These are phyloP conservation scores for Colletotrichum liaoningense DNA, from an alignment of 2,329 filamentous ascomycete species.

Conservation along the genomic window DNA sequence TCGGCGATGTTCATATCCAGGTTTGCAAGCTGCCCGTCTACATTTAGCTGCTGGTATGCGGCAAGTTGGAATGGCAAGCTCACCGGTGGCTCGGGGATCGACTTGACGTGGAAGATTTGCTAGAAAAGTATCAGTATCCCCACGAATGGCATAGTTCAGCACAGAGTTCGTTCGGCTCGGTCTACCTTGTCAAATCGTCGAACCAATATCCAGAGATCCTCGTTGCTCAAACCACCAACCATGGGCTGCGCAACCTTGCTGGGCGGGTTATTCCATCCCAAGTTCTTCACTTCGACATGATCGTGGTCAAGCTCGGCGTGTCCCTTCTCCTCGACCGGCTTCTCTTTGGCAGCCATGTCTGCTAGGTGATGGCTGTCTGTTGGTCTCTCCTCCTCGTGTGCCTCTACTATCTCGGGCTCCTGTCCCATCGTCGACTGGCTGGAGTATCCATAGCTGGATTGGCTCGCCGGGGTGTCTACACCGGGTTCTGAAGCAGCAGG, in stretches of 20 bases:
- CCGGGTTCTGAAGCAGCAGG: background rate
- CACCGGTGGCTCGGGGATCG: constrained; percentile 56
- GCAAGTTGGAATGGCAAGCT: constrained; percentile 54
- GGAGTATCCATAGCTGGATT: constrained; percentile 19
- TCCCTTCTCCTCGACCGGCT: constrained; percentile 53
- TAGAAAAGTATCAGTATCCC: constrained; percentile 44
- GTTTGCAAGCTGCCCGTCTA: constrained; percentile 62
- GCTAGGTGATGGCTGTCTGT: constrained; percentile 52
- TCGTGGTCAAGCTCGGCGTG: constrained; percentile 59
- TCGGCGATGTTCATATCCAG: constrained; percentile 85
- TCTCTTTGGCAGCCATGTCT: constrained; percentile 41
- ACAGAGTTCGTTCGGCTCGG: background rate
- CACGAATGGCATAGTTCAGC: constrained; percentile 30
- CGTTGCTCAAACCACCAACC: constrained; percentile 76
- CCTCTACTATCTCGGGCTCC: constrained; percentile 45
- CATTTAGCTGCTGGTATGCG: background rate
- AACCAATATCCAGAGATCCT: constrained; percentile 78
- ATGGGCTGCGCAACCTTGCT: constrained; percentile 68
- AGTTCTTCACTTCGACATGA: constrained; percentile 68
- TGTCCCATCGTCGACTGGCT: constrained; percentile 34
- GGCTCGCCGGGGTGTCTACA: background rate
- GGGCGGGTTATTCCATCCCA: constrained; percentile 76
- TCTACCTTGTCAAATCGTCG: constrained; percentile 76
- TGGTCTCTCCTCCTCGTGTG: constrained; percentile 43
- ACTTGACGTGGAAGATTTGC: constrained; percentile 76